Evolutionary conservation across 2,329 filamentous ascomycete species (phyloP), one percentile per base, ranked within the genome.

Genomic region (Cordyceps pruinosa): DNA sequence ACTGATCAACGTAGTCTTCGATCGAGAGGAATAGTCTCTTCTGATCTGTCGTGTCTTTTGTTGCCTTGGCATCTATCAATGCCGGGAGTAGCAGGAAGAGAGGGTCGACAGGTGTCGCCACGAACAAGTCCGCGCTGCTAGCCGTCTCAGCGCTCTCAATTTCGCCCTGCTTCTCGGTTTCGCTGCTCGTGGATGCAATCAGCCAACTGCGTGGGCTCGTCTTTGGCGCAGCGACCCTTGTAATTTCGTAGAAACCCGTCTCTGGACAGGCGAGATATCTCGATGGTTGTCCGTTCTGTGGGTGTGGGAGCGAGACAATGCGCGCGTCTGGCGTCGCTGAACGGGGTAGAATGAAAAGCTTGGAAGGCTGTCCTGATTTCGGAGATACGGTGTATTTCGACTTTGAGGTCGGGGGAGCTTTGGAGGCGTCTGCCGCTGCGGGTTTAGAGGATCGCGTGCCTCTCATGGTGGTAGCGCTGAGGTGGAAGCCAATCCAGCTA

Each of bases 21-120:
- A 83, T 75, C 1, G 83, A 80, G 15, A 90, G 75, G 63, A 90
- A 90, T 52, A 86, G 76, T 44, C 80, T 80, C 66, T 85, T 88
- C 41, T 73, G 67, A 2, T 75, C 70, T 48, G 78, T 74, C 25
- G 75, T 74, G 12, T 69, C 65, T 46, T 76, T 75, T 13, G 73
- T 62, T 4, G 66, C 54, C 52, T 70, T 69, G 34, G 72, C 65
- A 39, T 82, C 70, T 1, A 76, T 73, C 2, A 97, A 78, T 4
- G 85, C 81, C 0, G 93, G 88, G 1, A 97, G 75, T 4, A 96
- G 68, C 51, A 97, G 77, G 73, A 97, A 97, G 3, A 97, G 68
- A 5, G 89, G 81, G 69, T 99, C 94, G 56, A 96, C 77, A 2
- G 85, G 82, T 1, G 94, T 96, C 9, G 93, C 90, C 59, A 97